A percentile compares a stretch with the other conserved stretches of the same genome.
phyloP scores from a whole-genome alignment of 2,329 filamentous ascomycete genomes.

The Coniochaeta sp. region DNA sequence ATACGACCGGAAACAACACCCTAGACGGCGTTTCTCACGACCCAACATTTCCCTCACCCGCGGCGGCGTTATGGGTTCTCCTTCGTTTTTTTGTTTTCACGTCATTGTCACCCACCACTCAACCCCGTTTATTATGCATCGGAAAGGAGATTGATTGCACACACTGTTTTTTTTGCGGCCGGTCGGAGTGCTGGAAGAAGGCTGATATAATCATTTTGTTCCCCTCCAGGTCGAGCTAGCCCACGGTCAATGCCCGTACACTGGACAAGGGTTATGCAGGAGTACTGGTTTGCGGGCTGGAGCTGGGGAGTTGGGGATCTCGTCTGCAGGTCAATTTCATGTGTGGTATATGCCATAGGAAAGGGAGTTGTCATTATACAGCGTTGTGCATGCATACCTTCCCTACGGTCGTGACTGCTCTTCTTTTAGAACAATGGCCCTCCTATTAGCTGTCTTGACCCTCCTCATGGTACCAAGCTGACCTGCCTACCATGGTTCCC shows the following conservation, averaged over 20 bases:
- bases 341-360: background rate
- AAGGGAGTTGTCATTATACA: no score
- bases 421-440: no score
- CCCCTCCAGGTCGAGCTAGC: background rate
- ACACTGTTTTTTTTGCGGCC: background rate
- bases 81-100: background rate
- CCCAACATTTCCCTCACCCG: constrained; percentile 1
- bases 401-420: no score
- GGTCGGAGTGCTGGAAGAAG: background rate
- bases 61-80: background rate
- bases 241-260: background rate
- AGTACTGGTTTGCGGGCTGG: background rate
- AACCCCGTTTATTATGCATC: background rate
- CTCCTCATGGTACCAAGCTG: no score
- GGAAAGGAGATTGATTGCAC: background rate
- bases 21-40: constrained; percentile 8
- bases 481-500: no score
- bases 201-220: background rate
- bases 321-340: background rate
- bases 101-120: background rate
- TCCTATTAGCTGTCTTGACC: no score
- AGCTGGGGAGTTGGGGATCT: background rate
- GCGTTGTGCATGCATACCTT: no score
- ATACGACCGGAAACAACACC: constrained; percentile 1
- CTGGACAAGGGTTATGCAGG: background rate